Percentiles rank a stretch among this genome's conserved stretches.
Evolutionary conservation across 768 basidiomycete genomes (phyloP).

Genomic region (Leccinum disarticulatum): DNA sequence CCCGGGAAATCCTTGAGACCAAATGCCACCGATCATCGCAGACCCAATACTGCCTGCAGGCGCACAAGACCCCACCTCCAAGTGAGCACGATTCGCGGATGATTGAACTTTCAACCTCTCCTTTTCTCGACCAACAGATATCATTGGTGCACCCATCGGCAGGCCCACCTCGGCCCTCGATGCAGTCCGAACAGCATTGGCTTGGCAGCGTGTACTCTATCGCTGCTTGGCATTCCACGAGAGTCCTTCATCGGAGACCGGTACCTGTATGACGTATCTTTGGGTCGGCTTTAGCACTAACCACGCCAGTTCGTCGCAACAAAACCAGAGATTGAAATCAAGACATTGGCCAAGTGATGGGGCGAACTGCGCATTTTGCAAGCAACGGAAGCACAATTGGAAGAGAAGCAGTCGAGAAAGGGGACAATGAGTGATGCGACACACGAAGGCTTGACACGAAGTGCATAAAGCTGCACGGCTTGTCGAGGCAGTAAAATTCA

Average conservation of each 20-base stretch:
- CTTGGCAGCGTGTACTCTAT: constrained; percentile 14
- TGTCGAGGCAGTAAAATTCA: not conserved
- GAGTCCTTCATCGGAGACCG: not conserved
- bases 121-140: no score
- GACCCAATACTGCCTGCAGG: no score
- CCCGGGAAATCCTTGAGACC: no score
- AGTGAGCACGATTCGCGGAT: no score
- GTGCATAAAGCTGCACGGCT: constrained; percentile 12
- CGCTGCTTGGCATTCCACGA: constrained; percentile 1
- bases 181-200: constrained; percentile 6
- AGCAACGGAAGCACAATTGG: constrained; percentile 16
- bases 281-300: constrained; percentile 25
- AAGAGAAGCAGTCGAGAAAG: constrained; percentile 17
- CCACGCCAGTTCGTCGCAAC: constrained; percentile 16
- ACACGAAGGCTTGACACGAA: constrained; percentile 15
- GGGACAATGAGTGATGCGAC: constrained; percentile 15
- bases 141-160: no score
- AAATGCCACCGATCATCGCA: no score
- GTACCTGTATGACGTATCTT: not conserved
- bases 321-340: constrained; percentile 22
- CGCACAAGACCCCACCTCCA: no score
- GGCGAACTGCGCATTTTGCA: not conserved
- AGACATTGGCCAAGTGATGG: constrained; percentile 22
- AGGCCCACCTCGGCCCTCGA: no score
- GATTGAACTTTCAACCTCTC: no score